A percentile compares a stretch with the other conserved stretches of the same genome.
Conservation (phyloP, 2,329 filamentous ascomycete species). For the Blastomyces silverae region DNA sequence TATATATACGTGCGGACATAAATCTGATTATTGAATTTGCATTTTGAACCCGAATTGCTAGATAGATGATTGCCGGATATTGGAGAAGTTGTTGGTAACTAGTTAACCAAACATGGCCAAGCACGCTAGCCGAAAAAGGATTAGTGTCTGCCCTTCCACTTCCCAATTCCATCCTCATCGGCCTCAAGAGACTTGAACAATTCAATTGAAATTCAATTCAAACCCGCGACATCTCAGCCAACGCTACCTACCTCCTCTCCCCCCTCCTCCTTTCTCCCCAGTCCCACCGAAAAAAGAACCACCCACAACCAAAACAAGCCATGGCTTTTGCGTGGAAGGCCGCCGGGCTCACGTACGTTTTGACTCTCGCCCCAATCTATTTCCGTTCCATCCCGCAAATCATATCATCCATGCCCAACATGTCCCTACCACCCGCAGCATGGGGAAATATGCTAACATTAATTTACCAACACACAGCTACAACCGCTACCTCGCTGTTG, state of each 20-base stretch:
- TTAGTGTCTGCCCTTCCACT: neutral
- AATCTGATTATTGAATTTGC: too few species aligned
- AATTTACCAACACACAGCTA: constrained; percentile 58
- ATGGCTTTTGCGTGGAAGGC: constrained; percentile 99
- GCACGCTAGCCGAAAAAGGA: neutral
- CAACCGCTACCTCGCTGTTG: constrained; percentile 98
- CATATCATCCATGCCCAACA: neutral
- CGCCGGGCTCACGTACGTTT: constrained; percentile 81
- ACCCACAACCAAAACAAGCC: constrained; percentile 44
- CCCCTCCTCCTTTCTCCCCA: neutral
- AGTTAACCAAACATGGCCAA: too few species aligned
- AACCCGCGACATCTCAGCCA: constrained; percentile 1
- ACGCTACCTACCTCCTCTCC: neutral
- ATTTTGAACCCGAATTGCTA: too few species aligned
- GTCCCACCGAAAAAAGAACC: constrained; percentile 18
- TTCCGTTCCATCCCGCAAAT: neutral
- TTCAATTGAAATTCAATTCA: neutral
- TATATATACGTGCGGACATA: too few species aligned
- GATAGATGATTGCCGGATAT: too few species aligned
- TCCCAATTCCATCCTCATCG: neutral
- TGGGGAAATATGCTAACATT: too few species aligned
- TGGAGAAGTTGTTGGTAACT: too few species aligned
- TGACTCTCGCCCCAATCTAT: constrained; percentile 11
- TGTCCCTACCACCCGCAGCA: neutral
- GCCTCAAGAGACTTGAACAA: neutral